Evolutionary conservation across 495 filamentous ascomycete genomes (phyloP).

Genomic region (Hyaloscypha variabilis): DNA sequence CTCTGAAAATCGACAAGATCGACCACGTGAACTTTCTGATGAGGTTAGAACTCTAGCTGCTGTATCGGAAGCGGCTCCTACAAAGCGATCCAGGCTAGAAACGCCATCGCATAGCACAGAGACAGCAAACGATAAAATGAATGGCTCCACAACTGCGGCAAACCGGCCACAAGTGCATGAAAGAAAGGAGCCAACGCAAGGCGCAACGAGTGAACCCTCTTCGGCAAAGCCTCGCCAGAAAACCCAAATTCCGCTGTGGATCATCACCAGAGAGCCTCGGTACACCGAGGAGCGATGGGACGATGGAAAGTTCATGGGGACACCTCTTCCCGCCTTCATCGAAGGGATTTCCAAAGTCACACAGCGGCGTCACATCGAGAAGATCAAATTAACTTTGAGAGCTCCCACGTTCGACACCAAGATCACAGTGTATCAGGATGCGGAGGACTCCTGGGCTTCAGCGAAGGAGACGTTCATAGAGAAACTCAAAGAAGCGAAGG

Average conservation of each 20-base stretch:
- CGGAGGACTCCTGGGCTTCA: slow-evolving; percentile 18
- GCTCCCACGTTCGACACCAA: slow-evolving; percentile 15
- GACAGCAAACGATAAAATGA: no score
- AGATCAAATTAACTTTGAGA: slow-evolving; percentile 22
- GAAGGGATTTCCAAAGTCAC: slow-evolving; percentile 19
- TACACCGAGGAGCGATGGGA: slow-evolving; percentile 22
- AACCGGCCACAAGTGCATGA: no score
- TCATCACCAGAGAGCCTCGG: slow-evolving; percentile 19
- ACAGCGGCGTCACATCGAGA: slow-evolving; percentile 17
- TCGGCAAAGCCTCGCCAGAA: slow-evolving; percentile 8
- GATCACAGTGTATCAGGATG: slow-evolving; percentile 16
- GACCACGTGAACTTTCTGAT: no score
- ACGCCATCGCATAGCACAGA: no score
- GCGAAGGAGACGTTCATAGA: slow-evolving; percentile 20
- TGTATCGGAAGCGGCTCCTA: no score
- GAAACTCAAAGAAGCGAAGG: slow-evolving; percentile 21
- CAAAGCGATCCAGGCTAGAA: no score
- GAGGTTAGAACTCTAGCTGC: no score
- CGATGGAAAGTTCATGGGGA: slow-evolving; percentile 16
- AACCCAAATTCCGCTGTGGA: slow-evolving; percentile 22
- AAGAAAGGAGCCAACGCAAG: no score
- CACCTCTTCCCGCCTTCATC: slow-evolving; percentile 10
- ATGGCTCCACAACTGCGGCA: no score
- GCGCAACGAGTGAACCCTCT: slow-evolving; percentile 1
- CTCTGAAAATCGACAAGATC: no score